Evolutionary conservation across 108 stramenopile species (phyloP), one percentile per base, ranked within the genome.

Genomic region (Cyclotella baltica): DNA sequence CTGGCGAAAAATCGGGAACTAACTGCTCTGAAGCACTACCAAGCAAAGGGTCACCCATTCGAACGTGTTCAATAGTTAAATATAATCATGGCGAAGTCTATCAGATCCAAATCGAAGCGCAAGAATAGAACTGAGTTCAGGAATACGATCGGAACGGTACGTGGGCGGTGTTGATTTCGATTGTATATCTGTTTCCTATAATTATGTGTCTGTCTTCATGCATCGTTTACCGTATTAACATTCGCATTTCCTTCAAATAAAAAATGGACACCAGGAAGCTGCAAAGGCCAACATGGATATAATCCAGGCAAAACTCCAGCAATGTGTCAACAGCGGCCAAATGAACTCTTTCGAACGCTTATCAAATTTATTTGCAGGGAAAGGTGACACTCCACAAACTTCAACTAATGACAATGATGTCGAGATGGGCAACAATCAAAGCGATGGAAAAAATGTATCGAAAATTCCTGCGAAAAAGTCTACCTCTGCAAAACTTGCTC

Each of bases 41-140:
- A n/a, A n/a, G n/a, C n/a, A n/a, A n/a, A n/a, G n/a, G n/a, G n/a
- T n/a, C n/a, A n/a, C n/a, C n/a, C n/a, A n/a, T n/a, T n/a, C n/a
- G n/a, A n/a, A n/a, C n/a, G n/a, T n/a, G n/a, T n/a, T n/a, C n/a
- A n/a, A n/a, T n/a, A n/a, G n/a, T n/a, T n/a, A n/a, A n/a, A n/a
- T n/a, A 48, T 48, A 46, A 89, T 50, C 80, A 94, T 94, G 93
- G 93, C 89, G 16, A 94, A 94, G 72, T 90, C 89, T 66, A 94
- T 94, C 67, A 87, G 93, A 37, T 89, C 89, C 16, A 94, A 94
- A 67, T 59, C 76, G 61, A 94, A 92, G 88, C 74, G 93, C 56
- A 92, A 92, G 68, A 82, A 88, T 62, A 78, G 93, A 30, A 75
- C 90, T 19, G 93, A 94, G 73, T 94, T 94, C 76, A 85, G 93